phyloP scores from a whole-genome alignment of 2,329 filamentous ascomycete genomes.

The Scedosporium apiospermum region DNA sequence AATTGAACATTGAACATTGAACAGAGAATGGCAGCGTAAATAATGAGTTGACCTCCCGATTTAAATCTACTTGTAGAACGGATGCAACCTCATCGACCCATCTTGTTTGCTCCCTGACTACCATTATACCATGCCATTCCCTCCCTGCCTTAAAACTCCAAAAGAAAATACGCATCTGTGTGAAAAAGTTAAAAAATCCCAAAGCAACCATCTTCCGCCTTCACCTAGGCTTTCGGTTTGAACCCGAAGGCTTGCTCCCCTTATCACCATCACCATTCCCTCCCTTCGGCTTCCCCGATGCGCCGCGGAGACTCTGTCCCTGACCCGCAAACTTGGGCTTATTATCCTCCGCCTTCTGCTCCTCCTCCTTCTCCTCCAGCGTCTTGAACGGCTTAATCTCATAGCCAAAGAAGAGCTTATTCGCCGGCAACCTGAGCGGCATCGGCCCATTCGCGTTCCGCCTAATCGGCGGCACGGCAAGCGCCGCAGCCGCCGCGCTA shows the following conservation, averaged over 20 bases:
- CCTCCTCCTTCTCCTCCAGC: slow-evolving; percentile 59
- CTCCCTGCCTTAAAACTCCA: not conserved
- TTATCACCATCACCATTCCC: not conserved
- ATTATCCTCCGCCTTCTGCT: slow-evolving; percentile 51
- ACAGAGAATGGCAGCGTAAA: not conserved
- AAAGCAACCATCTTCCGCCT: not conserved
- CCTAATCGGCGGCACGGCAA: slow-evolving; percentile 19
- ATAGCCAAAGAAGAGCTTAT: slow-evolving; percentile 96
- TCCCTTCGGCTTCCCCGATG: slow-evolving; percentile 3
- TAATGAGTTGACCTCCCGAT: not conserved
- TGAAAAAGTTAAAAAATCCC: not conserved
- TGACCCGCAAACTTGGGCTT: slow-evolving; percentile 74
- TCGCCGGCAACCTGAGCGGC: slow-evolving; percentile 75
- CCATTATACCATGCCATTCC: not conserved
- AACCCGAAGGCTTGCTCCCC: not conserved
- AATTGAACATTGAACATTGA: no score
- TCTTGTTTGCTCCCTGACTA: not conserved
- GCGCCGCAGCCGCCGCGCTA: slow-evolving; percentile 41
- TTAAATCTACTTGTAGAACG: not conserved
- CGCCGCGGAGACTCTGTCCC: slow-evolving; percentile 64
- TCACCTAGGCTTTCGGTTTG: not conserved
- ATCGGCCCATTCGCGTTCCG: slow-evolving; percentile 41
- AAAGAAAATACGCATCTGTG: not conserved
- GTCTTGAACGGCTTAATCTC: slow-evolving; percentile 83
- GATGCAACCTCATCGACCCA: not conserved